These are phyloP conservation scores for Neofusicoccum cordaticola DNA, from an alignment of 2,329 filamentous ascomycete species.

Conservation along the genomic window DNA sequence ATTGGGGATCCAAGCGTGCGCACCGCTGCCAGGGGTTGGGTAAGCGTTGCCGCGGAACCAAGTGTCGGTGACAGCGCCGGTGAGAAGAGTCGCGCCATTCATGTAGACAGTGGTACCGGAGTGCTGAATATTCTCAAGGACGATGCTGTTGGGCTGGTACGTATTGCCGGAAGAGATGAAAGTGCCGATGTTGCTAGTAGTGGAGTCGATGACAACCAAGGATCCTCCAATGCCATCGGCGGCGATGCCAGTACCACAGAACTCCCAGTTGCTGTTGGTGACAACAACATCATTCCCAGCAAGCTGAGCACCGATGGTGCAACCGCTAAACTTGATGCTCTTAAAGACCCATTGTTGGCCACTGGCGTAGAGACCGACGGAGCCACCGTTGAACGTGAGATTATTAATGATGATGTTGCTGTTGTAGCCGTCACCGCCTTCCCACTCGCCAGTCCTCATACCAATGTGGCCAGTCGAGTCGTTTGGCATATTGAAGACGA, in stretches of 20 bases:
- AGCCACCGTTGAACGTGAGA: conserved; percentile 12
- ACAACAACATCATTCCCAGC: conserved; percentile 11
- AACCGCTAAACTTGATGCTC: conserved; percentile 18
- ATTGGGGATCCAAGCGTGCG: background rate
- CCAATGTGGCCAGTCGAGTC: conserved; percentile 34
- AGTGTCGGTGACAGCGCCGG: conserved; percentile 4
- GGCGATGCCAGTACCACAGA: background rate
- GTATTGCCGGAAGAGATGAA: background rate
- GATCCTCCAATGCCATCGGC: conserved; percentile 1
- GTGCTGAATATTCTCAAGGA: conserved; percentile 13
- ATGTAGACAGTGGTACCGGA: conserved; percentile 1
- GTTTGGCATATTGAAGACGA: conserved; percentile 35
- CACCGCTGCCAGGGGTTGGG: background rate
- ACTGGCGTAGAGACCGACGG: conserved; percentile 29
- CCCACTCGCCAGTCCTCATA: conserved; percentile 35
- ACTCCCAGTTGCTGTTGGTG: conserved; percentile 2
- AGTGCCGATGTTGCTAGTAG: background rate
- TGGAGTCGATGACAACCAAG: conserved; percentile 8
- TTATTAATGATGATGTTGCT: conserved; percentile 25
- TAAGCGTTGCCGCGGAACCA: conserved; percentile 16
- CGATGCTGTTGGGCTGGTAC: conserved; percentile 12
- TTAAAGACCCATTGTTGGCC: conserved; percentile 39
- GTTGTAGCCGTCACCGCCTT: conserved; percentile 21
- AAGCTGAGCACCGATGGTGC: conserved; percentile 1
- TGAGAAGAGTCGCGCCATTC: background rate